These are phyloP conservation scores for Musa balbisiana DNA, from an alignment of 202 grass and related monocot genomes.

Conservation along the genomic window DNA sequence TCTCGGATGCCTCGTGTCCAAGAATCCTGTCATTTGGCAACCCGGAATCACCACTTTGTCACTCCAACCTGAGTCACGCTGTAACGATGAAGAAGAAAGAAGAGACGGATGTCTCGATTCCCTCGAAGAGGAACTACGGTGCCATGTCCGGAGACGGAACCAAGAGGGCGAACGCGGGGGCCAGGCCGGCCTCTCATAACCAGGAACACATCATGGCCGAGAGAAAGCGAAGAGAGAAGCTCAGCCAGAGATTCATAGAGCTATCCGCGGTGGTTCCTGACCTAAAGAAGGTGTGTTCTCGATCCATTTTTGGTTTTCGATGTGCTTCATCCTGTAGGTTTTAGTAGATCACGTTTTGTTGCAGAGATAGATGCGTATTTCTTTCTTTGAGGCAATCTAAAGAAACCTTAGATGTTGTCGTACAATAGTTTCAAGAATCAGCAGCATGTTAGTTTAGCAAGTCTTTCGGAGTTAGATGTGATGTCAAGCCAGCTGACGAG, in stretches of 20 bases:
- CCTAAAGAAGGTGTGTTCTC: conserved; percentile 65
- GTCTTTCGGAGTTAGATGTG: no score
- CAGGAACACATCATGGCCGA: conserved; percentile 95
- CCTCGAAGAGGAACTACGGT: conserved; percentile 50
- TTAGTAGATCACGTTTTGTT: no score
- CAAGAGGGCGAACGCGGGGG: conserved; percentile 9
- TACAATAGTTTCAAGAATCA: no score
- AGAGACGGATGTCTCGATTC: conserved; percentile 35
- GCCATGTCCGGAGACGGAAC: conserved; percentile 25
- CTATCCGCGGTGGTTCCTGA: conserved; percentile 88
- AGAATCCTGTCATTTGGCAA: conserved; percentile 81
- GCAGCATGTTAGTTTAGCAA: no score
- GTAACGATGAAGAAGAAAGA: conserved; percentile 41
- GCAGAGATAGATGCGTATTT: no score
- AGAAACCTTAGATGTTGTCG: no score
- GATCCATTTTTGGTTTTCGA: no score
- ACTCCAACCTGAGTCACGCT: not conserved
- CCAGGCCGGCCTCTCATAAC: conserved; percentile 34
- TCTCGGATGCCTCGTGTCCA: conserved; percentile 43
- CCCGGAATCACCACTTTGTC: conserved; percentile 1
- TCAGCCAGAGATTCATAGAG: conserved; percentile 96
- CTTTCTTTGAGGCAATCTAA: no score
- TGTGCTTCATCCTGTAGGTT: no score
- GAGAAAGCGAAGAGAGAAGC: conserved; percentile 88
- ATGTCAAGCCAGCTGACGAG: no score